A percentile compares a stretch with the other conserved stretches of the same genome.
These are phyloP conservation scores for Hortiboletus campestris DNA, from an alignment of 768 basidiomycete species.

Conservation along the genomic window DNA sequence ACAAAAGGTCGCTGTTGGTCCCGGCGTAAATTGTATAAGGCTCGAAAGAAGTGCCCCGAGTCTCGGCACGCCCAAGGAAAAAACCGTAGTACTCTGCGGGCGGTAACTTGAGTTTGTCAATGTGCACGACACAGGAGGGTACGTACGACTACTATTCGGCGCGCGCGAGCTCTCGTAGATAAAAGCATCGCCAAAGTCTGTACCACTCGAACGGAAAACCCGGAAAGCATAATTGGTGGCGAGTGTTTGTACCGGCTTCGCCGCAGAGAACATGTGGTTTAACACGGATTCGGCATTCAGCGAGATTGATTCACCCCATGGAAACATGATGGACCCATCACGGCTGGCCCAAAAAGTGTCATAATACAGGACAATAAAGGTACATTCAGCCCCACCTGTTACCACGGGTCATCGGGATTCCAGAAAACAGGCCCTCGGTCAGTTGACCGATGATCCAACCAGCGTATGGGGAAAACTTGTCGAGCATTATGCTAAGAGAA, in stretches of 20 bases:
- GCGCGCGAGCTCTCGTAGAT: constrained; percentile 1
- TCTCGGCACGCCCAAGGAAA: constrained; percentile 13
- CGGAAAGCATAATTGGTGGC: constrained; percentile 7
- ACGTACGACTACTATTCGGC: constrained; percentile 8
- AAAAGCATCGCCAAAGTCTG: not conserved
- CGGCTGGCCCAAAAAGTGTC: not conserved
- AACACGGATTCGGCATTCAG: constrained; percentile 7
- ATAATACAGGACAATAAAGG: not conserved
- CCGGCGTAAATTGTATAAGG: constrained; percentile 10
- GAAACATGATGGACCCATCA: constrained; percentile 11
- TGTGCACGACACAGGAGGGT: no score
- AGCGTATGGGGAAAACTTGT: not conserved
- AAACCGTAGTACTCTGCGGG: constrained; percentile 4
- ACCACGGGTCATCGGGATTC: constrained; percentile 15
- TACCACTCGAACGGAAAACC: not conserved
- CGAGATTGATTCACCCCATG: constrained; percentile 6
- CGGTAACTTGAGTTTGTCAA: not conserved
- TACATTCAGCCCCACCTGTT: not conserved
- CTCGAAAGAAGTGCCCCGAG: not conserved
- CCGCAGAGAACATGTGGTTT: constrained; percentile 16
- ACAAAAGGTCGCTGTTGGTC: constrained; percentile 8
- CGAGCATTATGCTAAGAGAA: not conserved
- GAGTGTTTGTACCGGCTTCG: constrained; percentile 6
- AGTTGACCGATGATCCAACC: not conserved
- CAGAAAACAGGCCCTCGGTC: constrained; percentile 10